A percentile compares a stretch with the other conserved stretches of the same genome.
phyloP scores from a whole-genome alignment of 768 basidiomycete genomes.

The Termitomyces sp. region DNA sequence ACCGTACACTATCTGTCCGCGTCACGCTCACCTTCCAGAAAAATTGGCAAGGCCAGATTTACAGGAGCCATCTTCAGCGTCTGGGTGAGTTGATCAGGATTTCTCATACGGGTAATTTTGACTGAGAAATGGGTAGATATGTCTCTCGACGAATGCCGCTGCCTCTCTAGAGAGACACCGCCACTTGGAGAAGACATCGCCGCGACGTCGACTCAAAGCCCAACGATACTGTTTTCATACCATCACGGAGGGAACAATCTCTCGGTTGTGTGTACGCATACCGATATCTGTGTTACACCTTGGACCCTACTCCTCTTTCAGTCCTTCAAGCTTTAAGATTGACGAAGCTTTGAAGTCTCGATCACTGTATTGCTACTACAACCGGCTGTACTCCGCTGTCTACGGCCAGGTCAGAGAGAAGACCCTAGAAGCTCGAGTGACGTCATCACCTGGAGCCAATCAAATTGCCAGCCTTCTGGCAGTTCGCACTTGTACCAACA shows the following conservation, averaged over 20 bases:
- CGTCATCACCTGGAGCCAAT: not conserved
- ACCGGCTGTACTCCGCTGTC: not conserved
- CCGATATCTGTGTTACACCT: not conserved
- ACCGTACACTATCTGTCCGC: too few relatives aligned
- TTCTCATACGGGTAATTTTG: not conserved
- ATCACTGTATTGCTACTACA: not conserved
- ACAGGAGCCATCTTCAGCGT: not conserved
- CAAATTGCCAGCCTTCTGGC: not conserved
- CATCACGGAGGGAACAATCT: not conserved
- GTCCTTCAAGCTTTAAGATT: too few relatives aligned
- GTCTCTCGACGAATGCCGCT: not conserved
- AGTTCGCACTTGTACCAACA: constrained; percentile 16
- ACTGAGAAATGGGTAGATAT: not conserved
- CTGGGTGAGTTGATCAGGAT: not conserved
- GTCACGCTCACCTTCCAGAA: too few relatives aligned
- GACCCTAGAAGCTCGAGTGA: not conserved
- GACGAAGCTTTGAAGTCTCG: not conserved
- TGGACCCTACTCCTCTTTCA: not conserved
- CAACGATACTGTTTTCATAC: too few relatives aligned
- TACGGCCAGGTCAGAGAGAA: not conserved
- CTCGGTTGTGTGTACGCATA: not conserved
- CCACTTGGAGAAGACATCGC: not conserved
- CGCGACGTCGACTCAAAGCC: not conserved
- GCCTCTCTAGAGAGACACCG: not conserved
- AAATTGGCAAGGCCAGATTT: not conserved